phyloP scores from a whole-genome alignment of 2,329 filamentous ascomycete species.

The Beauveria sp. region DNA sequence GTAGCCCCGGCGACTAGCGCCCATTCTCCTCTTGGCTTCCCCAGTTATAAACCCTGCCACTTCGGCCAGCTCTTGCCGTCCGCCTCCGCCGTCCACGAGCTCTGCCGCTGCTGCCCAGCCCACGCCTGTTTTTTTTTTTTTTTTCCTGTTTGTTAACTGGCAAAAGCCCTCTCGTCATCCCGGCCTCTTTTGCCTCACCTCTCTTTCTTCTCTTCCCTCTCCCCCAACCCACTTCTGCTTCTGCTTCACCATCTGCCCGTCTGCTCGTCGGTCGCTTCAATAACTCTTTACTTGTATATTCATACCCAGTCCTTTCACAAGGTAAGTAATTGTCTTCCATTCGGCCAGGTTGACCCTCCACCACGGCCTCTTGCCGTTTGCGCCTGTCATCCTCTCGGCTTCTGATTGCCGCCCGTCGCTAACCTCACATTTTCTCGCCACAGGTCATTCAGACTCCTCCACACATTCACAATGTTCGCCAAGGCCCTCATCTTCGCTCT shows the following conservation, averaged over 20 bases:
- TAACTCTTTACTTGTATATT: slow-evolving; percentile 4
- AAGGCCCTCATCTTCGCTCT: slow-evolving; percentile 34
- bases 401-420: background rate
- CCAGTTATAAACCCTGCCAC: slow-evolving; percentile 5
- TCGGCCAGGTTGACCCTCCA: background rate
- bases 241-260: slow-evolving; percentile 8
- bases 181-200: background rate
- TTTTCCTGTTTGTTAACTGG: background rate
- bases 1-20: slow-evolving; percentile 8
- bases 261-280: slow-evolving; percentile 4
- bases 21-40: slow-evolving; percentile 1
- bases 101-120: slow-evolving; percentile 1
- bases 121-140: slow-evolving; percentile 9
- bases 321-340: background rate
- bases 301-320: slow-evolving; percentile 1
- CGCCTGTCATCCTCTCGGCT: background rate
- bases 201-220: slow-evolving; percentile 5
- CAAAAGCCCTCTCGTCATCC: slow-evolving; percentile 7
- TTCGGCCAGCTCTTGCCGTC: slow-evolving; percentile 11
- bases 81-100: background rate
- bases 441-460: background rate
- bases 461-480: slow-evolving; percentile 32
- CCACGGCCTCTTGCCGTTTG: background rate
- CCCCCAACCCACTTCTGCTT: slow-evolving; percentile 9
- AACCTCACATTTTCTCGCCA: background rate